Evolutionary conservation across 2,329 filamentous ascomycete genomes (phyloP).

Genomic region (Cordyceps tenuipes): DNA sequence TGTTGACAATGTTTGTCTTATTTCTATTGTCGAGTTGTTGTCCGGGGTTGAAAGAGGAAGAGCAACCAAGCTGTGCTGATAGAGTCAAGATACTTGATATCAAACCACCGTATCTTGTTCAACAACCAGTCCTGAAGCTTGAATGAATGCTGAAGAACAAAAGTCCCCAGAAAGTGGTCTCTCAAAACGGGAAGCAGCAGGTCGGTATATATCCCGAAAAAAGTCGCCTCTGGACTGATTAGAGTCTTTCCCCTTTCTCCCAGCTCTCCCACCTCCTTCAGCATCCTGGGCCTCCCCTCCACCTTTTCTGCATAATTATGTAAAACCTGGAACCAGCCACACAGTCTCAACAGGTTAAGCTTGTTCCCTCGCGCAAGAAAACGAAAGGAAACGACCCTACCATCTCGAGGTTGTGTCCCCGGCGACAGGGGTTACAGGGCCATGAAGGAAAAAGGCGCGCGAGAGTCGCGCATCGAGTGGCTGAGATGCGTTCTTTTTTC

Average conservation of each 20-base stretch:
- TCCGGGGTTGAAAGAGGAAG: not conserved
- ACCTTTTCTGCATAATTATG: not conserved
- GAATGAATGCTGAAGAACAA: slow-evolving; percentile 4
- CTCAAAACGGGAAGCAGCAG: not conserved
- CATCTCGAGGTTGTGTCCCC: not conserved
- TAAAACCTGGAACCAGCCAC: not conserved
- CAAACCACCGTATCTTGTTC: not conserved
- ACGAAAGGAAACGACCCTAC: slow-evolving; percentile 5
- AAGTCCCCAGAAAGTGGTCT: slow-evolving; percentile 7
- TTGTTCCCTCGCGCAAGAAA: not conserved
- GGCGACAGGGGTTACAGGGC: not conserved
- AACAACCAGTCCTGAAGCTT: not conserved
- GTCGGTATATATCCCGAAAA: slow-evolving; percentile 11
- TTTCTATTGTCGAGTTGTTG: not conserved
- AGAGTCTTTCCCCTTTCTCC: not conserved
- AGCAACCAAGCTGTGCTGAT: not conserved
- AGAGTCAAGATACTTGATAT: not conserved
- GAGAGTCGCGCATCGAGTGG: slow-evolving; percentile 5
- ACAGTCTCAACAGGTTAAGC: not conserved
- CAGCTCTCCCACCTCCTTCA: not conserved
- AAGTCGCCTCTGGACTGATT: not conserved
- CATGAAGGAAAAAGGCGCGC: not conserved
- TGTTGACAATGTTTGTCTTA: not conserved
- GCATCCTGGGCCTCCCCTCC: not conserved
- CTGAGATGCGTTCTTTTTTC: not conserved